phyloP scores from a whole-genome alignment of 2,329 filamentous ascomycete genomes.

The Alternaria tenuissima region DNA sequence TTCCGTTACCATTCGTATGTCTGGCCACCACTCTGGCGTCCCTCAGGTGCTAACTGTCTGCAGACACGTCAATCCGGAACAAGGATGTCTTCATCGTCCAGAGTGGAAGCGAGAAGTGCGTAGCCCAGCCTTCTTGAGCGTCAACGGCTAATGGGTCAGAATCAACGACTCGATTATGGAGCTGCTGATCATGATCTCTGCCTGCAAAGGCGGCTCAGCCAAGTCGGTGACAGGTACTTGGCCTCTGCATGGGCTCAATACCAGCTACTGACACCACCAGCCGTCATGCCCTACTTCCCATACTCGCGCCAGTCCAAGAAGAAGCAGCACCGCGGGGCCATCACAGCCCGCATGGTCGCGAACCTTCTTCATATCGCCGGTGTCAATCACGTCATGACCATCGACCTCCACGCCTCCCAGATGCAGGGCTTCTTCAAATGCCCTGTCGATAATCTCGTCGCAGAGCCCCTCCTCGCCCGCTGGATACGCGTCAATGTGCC shows the following conservation, averaged over 20 bases:
- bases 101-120: slow-evolving; percentile 83
- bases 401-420: slow-evolving; percentile 90
- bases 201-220: slow-evolving; percentile 96
- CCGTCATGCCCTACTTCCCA: slow-evolving; percentile 94
- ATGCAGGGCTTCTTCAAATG: slow-evolving; percentile 99
- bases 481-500: slow-evolving; percentile 93
- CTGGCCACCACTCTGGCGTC: slow-evolving; percentile 2
- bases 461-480: slow-evolving; percentile 91
- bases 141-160: slow-evolving; percentile 49
- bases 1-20: slow-evolving; percentile 69
- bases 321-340: slow-evolving; percentile 94
- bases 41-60: slow-evolving; percentile 25
- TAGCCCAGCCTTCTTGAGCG: slow-evolving; percentile 13
- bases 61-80: slow-evolving; percentile 78
- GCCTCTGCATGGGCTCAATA: slow-evolving; percentile 10
- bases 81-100: slow-evolving; percentile 99
- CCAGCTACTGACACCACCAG: slow-evolving; percentile 55
- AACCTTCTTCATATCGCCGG: slow-evolving; percentile 93
- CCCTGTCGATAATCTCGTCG: slow-evolving; percentile 95
- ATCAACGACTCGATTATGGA: slow-evolving; percentile 99
- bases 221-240: slow-evolving; percentile 91
- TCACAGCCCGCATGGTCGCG: slow-evolving; percentile 95
- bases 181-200: slow-evolving; percentile 97
- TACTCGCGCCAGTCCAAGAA: slow-evolving; percentile 99
- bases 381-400: slow-evolving; percentile 96